A percentile compares a stretch with the other conserved stretches of the same genome.
Evolutionary conservation across 1,139 yeast genomes (phyloP).

Genomic region (Suhomyces guaymorum): DNA sequence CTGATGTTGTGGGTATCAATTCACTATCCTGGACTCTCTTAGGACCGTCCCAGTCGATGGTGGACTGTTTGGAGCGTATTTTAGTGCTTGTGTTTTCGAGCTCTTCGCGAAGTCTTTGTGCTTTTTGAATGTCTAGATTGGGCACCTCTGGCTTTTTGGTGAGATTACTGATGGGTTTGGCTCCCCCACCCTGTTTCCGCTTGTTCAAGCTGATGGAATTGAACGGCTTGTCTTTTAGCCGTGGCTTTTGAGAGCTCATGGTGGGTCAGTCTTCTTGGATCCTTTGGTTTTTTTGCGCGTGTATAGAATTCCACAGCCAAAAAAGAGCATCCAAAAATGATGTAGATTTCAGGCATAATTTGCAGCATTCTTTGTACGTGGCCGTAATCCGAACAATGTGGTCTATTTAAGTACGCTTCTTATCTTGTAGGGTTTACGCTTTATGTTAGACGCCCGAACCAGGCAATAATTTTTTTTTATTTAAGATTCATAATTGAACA

Average conservation of each 20-base stretch:
- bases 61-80: neutral
- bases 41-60: neutral
- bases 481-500: too few relatives aligned
- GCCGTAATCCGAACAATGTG: too few relatives aligned
- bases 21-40: neutral
- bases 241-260: conserved; percentile 10
- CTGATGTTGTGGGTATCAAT: neutral
- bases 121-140: conserved; percentile 4
- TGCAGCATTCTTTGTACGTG: too few relatives aligned
- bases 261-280: too few relatives aligned
- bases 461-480: too few relatives aligned
- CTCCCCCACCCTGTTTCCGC: conserved; percentile 15
- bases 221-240: conserved; percentile 14
- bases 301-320: neutral
- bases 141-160: conserved; percentile 3
- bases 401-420: too few relatives aligned
- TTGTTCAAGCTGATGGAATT: conserved; percentile 11
- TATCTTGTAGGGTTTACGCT: too few relatives aligned
- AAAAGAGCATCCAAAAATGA: too few relatives aligned
- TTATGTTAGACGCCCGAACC: too few relatives aligned
- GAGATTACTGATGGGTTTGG: conserved; percentile 13
- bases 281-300: conserved; percentile 5
- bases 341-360: too few relatives aligned
- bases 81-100: conserved; percentile 2
- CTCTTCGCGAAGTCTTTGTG: conserved; percentile 8